Conservation (phyloP, 148 eudicot species). For the Diospyros lotus region DNA sequence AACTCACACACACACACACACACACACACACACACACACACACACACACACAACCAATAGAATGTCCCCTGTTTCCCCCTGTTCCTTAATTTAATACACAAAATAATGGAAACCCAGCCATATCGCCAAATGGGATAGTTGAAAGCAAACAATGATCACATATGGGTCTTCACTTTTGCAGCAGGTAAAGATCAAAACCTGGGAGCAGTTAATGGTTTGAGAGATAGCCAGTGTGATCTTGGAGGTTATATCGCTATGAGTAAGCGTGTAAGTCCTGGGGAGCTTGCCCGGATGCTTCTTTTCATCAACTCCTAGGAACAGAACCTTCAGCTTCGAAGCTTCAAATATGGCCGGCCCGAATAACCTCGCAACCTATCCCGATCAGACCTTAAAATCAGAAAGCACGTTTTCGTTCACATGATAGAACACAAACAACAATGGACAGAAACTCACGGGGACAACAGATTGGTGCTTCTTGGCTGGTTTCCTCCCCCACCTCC, state of each 20-base stretch:
- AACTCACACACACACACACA: too few relatives aligned
- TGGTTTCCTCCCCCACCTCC: slow-evolving; percentile 11
- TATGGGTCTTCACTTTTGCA: too few relatives aligned
- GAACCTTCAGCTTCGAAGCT: slow-evolving; percentile 83
- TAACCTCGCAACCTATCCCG: slow-evolving; percentile 70
- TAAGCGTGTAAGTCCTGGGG: slow-evolving; percentile 88
- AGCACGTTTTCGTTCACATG: too few relatives aligned
- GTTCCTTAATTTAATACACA: too few relatives aligned
- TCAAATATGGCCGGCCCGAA: slow-evolving; percentile 96
- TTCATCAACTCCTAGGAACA: slow-evolving; percentile 71
- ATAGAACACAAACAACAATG: too few relatives aligned
- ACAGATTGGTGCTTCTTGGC: slow-evolving; percentile 33
- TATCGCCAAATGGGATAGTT: too few relatives aligned
- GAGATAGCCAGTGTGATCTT: slow-evolving; percentile 91
- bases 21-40: too few relatives aligned
- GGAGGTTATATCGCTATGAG: slow-evolving; percentile 84
- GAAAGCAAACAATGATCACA: too few relatives aligned
- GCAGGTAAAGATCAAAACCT: slow-evolving; percentile 31
- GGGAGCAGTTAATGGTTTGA: slow-evolving; percentile 84
- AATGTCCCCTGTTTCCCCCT: too few relatives aligned
- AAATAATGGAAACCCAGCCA: too few relatives aligned
- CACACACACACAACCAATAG: too few relatives aligned
- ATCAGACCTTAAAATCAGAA: slow-evolving; percentile 5
- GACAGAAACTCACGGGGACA: slow-evolving; percentile 41
- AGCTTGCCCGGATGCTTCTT: slow-evolving; percentile 75